Percentiles rank a stretch among this genome's conserved stretches.
Evolutionary conservation across 2,329 filamentous ascomycete genomes (phyloP).

Genomic region (Blastomyces emzantsi): DNA sequence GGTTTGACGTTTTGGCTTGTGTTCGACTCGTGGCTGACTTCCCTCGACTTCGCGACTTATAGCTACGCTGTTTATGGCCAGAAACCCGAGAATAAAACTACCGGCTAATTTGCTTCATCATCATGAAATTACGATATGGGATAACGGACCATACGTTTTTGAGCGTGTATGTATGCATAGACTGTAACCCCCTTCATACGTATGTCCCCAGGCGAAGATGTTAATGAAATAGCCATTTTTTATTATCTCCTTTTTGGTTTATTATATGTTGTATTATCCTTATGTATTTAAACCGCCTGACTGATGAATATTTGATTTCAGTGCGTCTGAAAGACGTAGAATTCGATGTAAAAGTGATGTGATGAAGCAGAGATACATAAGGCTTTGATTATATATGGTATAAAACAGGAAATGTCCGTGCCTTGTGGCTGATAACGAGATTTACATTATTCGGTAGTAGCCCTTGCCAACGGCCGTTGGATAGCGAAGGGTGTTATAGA

Average conservation of each 20-base stretch:
- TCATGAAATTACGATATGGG: neutral
- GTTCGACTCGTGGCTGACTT: neutral
- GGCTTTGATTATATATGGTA: neutral
- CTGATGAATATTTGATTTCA: neutral
- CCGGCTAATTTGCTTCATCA: neutral
- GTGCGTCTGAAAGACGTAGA: neutral
- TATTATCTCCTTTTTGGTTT: neutral
- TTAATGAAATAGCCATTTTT: neutral
- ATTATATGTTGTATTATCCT: neutral
- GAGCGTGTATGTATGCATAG: neutral
- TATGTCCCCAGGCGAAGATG: neutral
- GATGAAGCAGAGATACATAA: neutral
- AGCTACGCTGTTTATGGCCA: slow-evolving; percentile 10
- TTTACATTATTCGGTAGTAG: neutral
- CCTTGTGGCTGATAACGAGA: too few relatives aligned
- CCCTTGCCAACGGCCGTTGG: too few relatives aligned
- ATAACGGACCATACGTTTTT: neutral
- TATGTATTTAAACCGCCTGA: neutral
- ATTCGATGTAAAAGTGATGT: neutral
- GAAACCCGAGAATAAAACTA: slow-evolving; percentile 3
- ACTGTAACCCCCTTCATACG: neutral
- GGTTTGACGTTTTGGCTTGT: neutral
- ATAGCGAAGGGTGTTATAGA: too few relatives aligned
- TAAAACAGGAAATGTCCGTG: neutral
- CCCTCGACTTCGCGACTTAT: neutral